A percentile compares a stretch with the other conserved stretches of the same genome.
These are phyloP conservation scores for Puccinia hordei DNA, from an alignment of 1,284 basidiomycete species.

Conservation along the genomic window DNA sequence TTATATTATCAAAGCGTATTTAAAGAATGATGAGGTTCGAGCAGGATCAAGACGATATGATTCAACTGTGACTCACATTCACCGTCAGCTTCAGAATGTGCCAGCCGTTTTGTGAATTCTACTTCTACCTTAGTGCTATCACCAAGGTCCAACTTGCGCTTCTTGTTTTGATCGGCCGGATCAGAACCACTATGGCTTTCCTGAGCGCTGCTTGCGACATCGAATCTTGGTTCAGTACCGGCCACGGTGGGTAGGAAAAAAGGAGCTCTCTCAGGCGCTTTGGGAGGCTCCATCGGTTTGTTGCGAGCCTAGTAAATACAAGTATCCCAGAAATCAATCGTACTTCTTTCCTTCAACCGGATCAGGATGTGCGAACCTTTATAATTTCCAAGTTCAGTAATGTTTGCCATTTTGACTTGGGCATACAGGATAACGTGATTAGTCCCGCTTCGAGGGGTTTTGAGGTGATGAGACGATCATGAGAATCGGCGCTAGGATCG, in stretches of 20 bases:
- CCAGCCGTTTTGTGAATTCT: constrained; percentile 71
- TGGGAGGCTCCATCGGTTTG: constrained; percentile 92
- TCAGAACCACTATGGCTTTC: constrained; percentile 55
- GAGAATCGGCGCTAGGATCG: constrained; percentile 19
- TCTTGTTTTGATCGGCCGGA: constrained; percentile 41
- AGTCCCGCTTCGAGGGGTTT: constrained; percentile 67
- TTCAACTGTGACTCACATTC: constrained; percentile 67
- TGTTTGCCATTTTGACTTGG: constrained; percentile 92
- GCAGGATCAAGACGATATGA: neutral
- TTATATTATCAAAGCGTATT: neutral
- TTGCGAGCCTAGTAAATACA: constrained; percentile 72
- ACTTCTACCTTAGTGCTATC: constrained; percentile 68
- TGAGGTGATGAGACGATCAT: constrained; percentile 51
- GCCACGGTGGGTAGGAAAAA: constrained; percentile 93
- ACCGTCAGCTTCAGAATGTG: constrained; percentile 65
- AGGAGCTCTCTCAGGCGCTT: constrained; percentile 89
- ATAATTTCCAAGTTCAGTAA: constrained; percentile 93
- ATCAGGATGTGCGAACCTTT: constrained; percentile 64
- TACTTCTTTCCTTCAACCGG: neutral
- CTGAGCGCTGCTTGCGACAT: constrained; percentile 62
- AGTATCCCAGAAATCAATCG: neutral
- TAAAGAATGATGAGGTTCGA: constrained; percentile 24
- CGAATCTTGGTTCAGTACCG: constrained; percentile 78
- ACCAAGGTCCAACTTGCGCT: constrained; percentile 60
- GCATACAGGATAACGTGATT: constrained; percentile 86